These are phyloP conservation scores for Blastomyces emzantsi DNA, from an alignment of 2,329 filamentous ascomycete species.

Conservation along the genomic window DNA sequence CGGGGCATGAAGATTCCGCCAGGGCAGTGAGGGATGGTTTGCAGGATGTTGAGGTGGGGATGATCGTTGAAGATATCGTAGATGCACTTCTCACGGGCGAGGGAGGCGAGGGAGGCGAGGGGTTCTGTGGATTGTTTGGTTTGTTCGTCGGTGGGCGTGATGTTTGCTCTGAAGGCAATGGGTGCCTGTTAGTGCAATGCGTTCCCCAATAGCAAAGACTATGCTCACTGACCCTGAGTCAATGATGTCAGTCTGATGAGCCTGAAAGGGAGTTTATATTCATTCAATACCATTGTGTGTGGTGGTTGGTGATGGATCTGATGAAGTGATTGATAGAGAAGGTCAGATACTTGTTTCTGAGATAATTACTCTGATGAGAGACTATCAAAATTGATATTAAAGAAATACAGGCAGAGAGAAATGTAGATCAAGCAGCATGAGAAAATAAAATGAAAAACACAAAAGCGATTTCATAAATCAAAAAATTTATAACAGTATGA, in stretches of 20 bases:
- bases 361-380: background rate
- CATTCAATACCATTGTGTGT: background rate
- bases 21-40: background rate
- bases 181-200: background rate
- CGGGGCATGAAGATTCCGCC: background rate
- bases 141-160: background rate
- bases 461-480: background rate
- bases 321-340: background rate
- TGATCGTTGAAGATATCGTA: background rate
- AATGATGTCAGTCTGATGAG: background rate
- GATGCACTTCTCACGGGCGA: background rate
- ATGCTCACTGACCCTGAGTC: background rate
- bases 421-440: background rate
- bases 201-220: background rate
- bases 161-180: background rate
- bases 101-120: background rate
- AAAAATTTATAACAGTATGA: background rate
- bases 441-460: background rate
- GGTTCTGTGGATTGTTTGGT: background rate
- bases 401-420: background rate
- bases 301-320: background rate
- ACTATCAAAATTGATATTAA: background rate
- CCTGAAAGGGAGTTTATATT: background rate
- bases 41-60: constrained; percentile 1
- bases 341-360: background rate